A percentile compares a stretch with the other conserved stretches of the same genome.
phyloP scores from a whole-genome alignment of 257 asterid species.

The Haberlea rhodopensis region DNA sequence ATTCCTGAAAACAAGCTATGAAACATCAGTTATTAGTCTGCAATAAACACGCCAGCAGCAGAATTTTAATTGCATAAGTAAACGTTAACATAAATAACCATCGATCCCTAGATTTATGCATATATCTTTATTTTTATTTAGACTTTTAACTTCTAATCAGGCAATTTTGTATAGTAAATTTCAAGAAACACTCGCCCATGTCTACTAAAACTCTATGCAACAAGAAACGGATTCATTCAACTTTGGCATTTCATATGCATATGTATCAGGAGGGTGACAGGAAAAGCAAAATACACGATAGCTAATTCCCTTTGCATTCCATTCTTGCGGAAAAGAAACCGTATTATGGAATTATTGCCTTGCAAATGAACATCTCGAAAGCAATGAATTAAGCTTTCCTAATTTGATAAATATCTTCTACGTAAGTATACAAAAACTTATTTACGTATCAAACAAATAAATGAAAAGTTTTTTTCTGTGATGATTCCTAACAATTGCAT shows the following conservation, averaged over 20 bases:
- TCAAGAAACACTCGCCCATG: neutral
- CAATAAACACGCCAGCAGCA: constrained; percentile 26
- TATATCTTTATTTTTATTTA: neutral
- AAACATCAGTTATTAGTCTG: constrained; percentile 56
- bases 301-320: neutral
- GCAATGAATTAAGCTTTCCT: no score
- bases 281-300: neutral
- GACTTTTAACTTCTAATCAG: neutral
- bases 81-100: constrained; percentile 8
- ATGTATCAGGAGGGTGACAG: neutral
- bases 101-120: constrained; percentile 10
- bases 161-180: neutral
- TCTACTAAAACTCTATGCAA: neutral
- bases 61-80: constrained; percentile 2
- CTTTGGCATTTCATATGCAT: neutral
- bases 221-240: neutral
- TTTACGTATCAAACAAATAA: neutral
- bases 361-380: neutral
- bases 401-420: no score
- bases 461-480: neutral
- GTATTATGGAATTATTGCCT: neutral
- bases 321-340: neutral
- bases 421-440: neutral
- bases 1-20: constrained; percentile 77
- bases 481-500: no score